Base-by-base conservation (phyloP, 2,329 filamentous ascomycete species). In the Neophaeococcomyces aloes region DNA sequence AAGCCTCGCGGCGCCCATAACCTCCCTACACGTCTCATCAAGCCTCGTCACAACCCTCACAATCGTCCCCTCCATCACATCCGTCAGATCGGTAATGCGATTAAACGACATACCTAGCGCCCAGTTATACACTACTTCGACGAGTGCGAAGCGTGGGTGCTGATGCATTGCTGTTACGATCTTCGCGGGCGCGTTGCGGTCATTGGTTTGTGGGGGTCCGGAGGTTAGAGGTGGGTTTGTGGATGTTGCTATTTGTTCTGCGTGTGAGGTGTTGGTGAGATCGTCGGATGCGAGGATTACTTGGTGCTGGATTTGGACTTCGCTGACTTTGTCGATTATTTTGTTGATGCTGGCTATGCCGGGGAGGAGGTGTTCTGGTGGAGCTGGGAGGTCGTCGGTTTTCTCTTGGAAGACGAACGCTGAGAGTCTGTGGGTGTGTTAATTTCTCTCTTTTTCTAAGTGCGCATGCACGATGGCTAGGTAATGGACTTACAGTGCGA, bases 71-170 rank as follows among this genome's bases (percentile, higher is more conserved):
- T 98, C 91, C 57, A 96, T 78, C 45, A 98, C 88, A 61, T 96
- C 89, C 6, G 91, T 98, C 59, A 98, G 67, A 53, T 89, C 84
- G 0, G 89, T 96, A 54, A 98, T 98, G 52, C 91, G 89, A 65
- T 93, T 94, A 72, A 98, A 98, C 41, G 85, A 89, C 86, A 96
- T 96, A 19, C 91, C 91, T 38, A 86, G 74, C 7, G 91, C 91
- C 91, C 91, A 98, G 64, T 98, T 91, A 61, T 96, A 95, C 27
- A 98, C 93, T 0, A 98, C 91, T 64, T 98, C 91, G 61, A 94
- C 87, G 44, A 98, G 75, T 1, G 89, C 91, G 60, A 98, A 98
- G 7, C 89, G 76, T 2, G 88, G 86, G 43, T 81, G 75, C 21
- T 42, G 39, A 15, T 42, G 39, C 30, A 42, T 42, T 23, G 39